Evolutionary conservation across 1,139 yeast species (phyloP), one percentile per base, ranked within the genome.

Genomic region (Petasospora rhodanensis): DNA sequence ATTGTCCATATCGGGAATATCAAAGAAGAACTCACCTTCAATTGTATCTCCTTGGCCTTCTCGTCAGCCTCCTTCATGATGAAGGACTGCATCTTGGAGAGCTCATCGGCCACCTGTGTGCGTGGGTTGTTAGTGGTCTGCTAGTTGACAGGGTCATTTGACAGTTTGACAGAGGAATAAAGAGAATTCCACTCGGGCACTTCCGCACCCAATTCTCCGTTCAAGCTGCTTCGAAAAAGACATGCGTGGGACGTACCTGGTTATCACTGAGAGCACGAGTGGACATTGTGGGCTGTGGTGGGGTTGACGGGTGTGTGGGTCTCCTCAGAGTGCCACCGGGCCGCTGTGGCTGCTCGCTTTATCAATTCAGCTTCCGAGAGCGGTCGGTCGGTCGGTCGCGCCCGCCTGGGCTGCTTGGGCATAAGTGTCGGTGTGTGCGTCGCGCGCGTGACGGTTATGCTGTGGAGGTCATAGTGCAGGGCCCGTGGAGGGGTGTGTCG

Each of bases 41-140:
- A 72, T 60, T 73, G 80, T 56, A 93, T 87, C 63, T 93, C 99
- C 63, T 84, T 85, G 46, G 98, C 96, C 70, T 93, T 93, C 64
- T 93, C 99, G 55, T 89, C 94, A 23, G 98, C 98, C 68, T 93
- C 99, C 75, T 89, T 89, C 68, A 82, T 85, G 72, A 93, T 93
- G 79, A 91, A 93, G 60, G 94, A 91, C 61, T 91, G 95, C 96
- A 93, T 91, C 71, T 91, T 91, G 63, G 81, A 79, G 64, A 91
- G 86, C 70, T 91, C 98, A 51, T 87, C 85, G 57, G 82, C 87
- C 52, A 87, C 97, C 91, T 87, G 18, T 16, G 9, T 13, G 6
- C 5, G 5, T 16, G 6, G 14, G 19, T 10, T 11, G 20, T 24
- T 12, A 12, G 6, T 12, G 5, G 12, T 19, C 29, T 15, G n/a